phyloP scores from a whole-genome alignment of 768 basidiomycete genomes.

The Clavaria fumosa region DNA sequence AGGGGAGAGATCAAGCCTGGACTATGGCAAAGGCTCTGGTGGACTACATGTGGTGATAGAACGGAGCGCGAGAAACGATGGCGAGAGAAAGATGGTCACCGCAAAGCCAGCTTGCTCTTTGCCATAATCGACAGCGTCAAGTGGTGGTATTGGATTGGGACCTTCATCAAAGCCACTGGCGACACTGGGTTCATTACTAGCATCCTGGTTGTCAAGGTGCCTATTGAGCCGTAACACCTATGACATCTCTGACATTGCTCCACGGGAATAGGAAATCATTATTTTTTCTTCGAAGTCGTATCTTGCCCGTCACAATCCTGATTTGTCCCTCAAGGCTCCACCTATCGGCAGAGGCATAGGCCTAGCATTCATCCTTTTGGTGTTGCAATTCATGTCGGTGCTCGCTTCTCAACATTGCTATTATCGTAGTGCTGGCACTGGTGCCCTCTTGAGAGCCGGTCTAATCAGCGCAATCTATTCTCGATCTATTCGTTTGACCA shows the following conservation, averaged over 20 bases:
- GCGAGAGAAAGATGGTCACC: slow-evolving; percentile 47
- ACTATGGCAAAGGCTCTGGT: slow-evolving; percentile 37
- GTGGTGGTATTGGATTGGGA: slow-evolving; percentile 67
- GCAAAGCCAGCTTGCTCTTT: slow-evolving; percentile 42
- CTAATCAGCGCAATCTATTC: slow-evolving; percentile 80
- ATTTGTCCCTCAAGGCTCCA: slow-evolving; percentile 18
- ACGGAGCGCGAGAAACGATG: slow-evolving; percentile 44
- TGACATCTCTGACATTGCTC: background rate
- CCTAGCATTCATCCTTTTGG: slow-evolving; percentile 51
- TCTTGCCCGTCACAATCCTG: slow-evolving; percentile 24
- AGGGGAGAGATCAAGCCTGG: slow-evolving; percentile 49
- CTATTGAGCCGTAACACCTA: slow-evolving; percentile 5
- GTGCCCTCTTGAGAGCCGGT: slow-evolving; percentile 70
- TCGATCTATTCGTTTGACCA: slow-evolving; percentile 58
- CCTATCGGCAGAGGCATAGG: slow-evolving; percentile 50
- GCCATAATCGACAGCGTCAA: slow-evolving; percentile 68
- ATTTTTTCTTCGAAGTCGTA: slow-evolving; percentile 55
- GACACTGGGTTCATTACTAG: slow-evolving; percentile 61
- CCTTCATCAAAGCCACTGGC: slow-evolving; percentile 39
- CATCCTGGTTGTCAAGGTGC: slow-evolving; percentile 65
- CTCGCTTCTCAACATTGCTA: slow-evolving; percentile 72
- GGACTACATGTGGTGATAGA: slow-evolving; percentile 40
- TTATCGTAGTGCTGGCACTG: slow-evolving; percentile 55
- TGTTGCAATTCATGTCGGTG: slow-evolving; percentile 50
- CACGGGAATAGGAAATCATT: slow-evolving; percentile 44